These are phyloP conservation scores for Eucalyptus polybractea DNA, from an alignment of 345 rosid genomes.

Conservation along the genomic window DNA sequence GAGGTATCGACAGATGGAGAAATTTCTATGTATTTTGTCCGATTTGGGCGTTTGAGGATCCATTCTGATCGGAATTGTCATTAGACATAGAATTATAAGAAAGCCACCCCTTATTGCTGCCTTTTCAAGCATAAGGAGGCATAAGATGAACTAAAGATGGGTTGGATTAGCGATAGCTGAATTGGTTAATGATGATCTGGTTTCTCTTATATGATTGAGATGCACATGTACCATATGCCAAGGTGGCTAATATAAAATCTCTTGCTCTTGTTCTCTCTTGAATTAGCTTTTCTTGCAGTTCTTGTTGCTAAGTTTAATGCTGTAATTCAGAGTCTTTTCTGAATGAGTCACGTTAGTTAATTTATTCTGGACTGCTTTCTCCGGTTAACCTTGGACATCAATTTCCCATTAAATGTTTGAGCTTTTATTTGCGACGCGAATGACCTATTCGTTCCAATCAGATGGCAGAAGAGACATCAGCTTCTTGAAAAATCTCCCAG, in stretches of 20 bases:
- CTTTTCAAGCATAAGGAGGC: not conserved
- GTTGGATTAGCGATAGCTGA: not conserved
- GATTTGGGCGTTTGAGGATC: not conserved
- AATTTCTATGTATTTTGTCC: not conserved
- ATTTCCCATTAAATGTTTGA: not conserved
- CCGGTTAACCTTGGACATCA: not conserved
- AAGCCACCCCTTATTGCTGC: not conserved
- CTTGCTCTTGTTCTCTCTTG: not conserved
- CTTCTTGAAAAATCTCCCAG: slow-evolving; percentile 41
- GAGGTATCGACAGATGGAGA: not conserved
- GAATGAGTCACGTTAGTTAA: not conserved
- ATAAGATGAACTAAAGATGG: not conserved
- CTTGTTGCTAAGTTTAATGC: not conserved
- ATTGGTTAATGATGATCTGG: not conserved
- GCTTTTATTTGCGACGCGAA: accelerated
- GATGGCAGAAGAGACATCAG: slow-evolving; percentile 35
- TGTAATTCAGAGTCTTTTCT: not conserved
- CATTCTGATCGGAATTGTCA: not conserved
- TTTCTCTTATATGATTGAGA: no score
- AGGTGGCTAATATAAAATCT: not conserved
- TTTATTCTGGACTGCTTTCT: not conserved
- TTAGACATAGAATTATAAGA: not conserved
- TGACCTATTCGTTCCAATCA: not conserved
- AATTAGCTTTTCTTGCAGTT: not conserved
- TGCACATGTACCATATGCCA: no score